These are phyloP conservation scores for Aquanectria penicillioides DNA, from an alignment of 2,329 filamentous ascomycete species.

Conservation along the genomic window DNA sequence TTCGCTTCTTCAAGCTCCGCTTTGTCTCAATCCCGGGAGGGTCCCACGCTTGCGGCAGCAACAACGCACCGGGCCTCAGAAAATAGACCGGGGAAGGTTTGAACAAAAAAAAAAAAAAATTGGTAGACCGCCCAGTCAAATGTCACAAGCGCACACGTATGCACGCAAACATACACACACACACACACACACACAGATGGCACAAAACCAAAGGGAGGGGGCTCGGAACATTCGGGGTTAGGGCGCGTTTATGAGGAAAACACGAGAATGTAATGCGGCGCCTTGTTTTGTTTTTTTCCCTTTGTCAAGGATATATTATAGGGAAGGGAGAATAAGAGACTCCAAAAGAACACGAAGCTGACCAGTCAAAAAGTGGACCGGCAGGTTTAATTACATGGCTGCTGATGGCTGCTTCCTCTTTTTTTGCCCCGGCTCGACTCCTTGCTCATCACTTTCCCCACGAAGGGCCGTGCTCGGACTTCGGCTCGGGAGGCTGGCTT, in stretches of 20 bases:
- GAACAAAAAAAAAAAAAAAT: background rate
- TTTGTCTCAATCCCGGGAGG: slow-evolving; percentile 21
- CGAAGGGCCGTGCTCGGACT: slow-evolving; percentile 1
- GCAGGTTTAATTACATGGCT: slow-evolving; percentile 1
- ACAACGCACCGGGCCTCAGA: background rate
- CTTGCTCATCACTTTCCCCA: background rate
- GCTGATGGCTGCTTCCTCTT: background rate
- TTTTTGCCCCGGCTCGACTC: background rate
- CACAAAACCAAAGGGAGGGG: no score
- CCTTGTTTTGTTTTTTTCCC: no score
- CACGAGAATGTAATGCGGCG: no score
- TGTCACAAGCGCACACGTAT: background rate
- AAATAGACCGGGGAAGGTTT: no score
- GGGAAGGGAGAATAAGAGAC: background rate
- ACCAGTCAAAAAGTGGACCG: background rate
- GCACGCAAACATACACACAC: no score
- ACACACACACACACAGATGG: background rate
- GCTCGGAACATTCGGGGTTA: background rate
- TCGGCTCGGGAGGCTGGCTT: slow-evolving; percentile 1
- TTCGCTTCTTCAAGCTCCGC: slow-evolving; percentile 24
- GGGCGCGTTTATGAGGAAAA: no score
- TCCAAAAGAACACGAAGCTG: slow-evolving; percentile 5
- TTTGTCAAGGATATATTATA: no score
- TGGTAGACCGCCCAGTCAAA: background rate
- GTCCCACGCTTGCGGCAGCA: slow-evolving; percentile 14